phyloP scores from a whole-genome alignment of 371 early-diverging fungal genomes.

The Mortierella sp. region DNA sequence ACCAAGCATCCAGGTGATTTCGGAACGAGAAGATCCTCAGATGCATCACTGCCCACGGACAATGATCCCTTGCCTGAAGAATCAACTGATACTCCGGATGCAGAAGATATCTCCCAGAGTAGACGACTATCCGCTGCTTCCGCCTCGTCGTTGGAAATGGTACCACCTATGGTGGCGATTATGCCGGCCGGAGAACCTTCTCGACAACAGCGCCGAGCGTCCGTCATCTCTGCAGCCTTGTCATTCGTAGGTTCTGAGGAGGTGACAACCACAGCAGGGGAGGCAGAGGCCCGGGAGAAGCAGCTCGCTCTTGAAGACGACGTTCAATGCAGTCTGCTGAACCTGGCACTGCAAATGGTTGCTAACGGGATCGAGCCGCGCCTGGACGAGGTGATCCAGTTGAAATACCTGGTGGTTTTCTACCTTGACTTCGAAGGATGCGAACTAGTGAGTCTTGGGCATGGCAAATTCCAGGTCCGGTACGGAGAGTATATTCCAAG shows the following conservation, averaged over 20 bases:
- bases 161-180: conserved; percentile 5
- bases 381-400: conserved; percentile 48
- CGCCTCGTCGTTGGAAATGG: conserved; percentile 4
- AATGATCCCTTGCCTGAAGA: too few species aligned
- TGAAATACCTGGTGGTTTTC: conserved; percentile 52
- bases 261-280: not conserved
- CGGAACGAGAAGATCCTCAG: too few species aligned
- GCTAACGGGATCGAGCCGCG: conserved; percentile 52
- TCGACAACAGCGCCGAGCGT: conserved; percentile 31
- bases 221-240: conserved; percentile 7
- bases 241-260: conserved; percentile 3
- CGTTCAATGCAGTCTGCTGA: conserved; percentile 42
- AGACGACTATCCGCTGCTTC: not conserved
- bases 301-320: conserved; percentile 51
- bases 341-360: conserved; percentile 51
- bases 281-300: conserved; percentile 18
- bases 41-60: too few species aligned
- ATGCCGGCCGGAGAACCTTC: conserved; percentile 22
- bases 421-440: conserved; percentile 53
- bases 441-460: conserved; percentile 34
- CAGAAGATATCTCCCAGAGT: not conserved
- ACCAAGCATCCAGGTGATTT: conserved; percentile 1
- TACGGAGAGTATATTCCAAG: conserved; percentile 54
- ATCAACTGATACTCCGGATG: too few species aligned
- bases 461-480: conserved; percentile 46